These are phyloP conservation scores for Phytophthora chlamydospora DNA, from an alignment of 352 stramenopile genomes.

Conservation along the genomic window DNA sequence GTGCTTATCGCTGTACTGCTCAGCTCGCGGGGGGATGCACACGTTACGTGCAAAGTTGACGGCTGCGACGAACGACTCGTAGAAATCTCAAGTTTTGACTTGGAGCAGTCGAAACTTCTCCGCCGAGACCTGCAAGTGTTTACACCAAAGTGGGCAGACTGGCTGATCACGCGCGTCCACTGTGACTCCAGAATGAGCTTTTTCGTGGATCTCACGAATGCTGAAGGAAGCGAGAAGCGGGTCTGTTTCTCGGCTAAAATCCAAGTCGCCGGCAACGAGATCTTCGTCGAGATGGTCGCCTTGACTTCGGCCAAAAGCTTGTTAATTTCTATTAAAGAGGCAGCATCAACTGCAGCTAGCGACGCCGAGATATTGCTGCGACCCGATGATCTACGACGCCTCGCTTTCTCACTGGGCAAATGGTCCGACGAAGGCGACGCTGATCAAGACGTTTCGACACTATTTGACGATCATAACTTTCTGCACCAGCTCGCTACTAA, in stretches of 20 bases:
- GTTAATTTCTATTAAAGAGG: slow-evolving; percentile 25
- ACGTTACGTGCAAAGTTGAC: slow-evolving; percentile 33
- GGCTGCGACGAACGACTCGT: slow-evolving; percentile 9
- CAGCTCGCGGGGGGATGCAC: slow-evolving; percentile 39
- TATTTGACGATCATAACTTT: slow-evolving; percentile 47
- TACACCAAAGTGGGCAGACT: slow-evolving; percentile 45
- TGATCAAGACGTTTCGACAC: slow-evolving; percentile 11
- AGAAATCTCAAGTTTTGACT: slow-evolving; percentile 26
- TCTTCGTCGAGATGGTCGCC: slow-evolving; percentile 31
- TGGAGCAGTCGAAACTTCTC: slow-evolving; percentile 31
- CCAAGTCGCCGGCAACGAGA: slow-evolving; percentile 7
- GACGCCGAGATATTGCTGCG: slow-evolving; percentile 24
- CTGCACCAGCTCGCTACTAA: slow-evolving; percentile 34
- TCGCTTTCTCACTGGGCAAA: slow-evolving; percentile 22
- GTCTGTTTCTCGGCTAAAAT: slow-evolving; percentile 34
- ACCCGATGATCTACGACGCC: slow-evolving; percentile 25
- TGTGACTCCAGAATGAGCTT: slow-evolving; percentile 26
- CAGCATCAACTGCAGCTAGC: neutral
- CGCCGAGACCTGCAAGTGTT: slow-evolving; percentile 40
- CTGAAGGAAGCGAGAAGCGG: slow-evolving; percentile 8
- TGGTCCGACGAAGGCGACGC: neutral
- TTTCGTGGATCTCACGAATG: slow-evolving; percentile 38
- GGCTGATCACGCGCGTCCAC: slow-evolving; percentile 39
- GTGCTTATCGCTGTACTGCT: slow-evolving; percentile 44
- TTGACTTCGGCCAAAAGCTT: slow-evolving; percentile 26